Evolutionary conservation across 345 rosid genomes (phyloP), one percentile per base, ranked within the genome.

Genomic region (Salix suchowensis): DNA sequence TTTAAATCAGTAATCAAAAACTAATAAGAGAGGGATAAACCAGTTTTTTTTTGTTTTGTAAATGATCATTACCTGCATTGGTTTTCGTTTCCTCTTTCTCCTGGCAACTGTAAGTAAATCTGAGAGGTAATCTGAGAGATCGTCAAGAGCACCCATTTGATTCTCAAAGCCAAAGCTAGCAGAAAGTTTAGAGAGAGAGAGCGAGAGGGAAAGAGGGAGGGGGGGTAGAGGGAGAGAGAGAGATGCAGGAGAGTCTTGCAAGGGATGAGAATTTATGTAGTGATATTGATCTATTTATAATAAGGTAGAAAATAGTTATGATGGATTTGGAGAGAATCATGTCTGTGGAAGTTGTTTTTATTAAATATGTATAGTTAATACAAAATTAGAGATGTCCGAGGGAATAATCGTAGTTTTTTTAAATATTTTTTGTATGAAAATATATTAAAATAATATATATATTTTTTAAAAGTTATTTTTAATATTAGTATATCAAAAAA

Each of bases 111-210:
- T 74, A 69, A 83, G 74, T 32, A 84, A 66, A 23, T 88, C 89
- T 0, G 78, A 68, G 19, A 81, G 32, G 67, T 60, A 77, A 68
- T 81, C 84, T 5, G 84, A 71, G 3, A 88, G 69, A 76, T 73
- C 65, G 54, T 88, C 91, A 28, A 88, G 87, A 6, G 79, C 83
- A 23, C 91, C 91, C 91, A 88, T 88, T 71, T 50, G 14, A 54
- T 60, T 58, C 23, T n/a, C 60, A 0, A 61, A 61, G 34, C 7
- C 36, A 23, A 36, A 64, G 54, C 77, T 14, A 6, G 70, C 10
- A 3, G 50, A 30, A 13, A 15, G 40, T 14, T 32, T 34, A 32
- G 69, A 15, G 21, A n/a, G 66, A 52, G 52, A 55, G 70, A 14
- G 74, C 54, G 46, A 36, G 75, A 16, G 12, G 13, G 74, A 60